phyloP scores from a whole-genome alignment of 305 asterid species.

The Fraxinus xanthoxyloides region DNA sequence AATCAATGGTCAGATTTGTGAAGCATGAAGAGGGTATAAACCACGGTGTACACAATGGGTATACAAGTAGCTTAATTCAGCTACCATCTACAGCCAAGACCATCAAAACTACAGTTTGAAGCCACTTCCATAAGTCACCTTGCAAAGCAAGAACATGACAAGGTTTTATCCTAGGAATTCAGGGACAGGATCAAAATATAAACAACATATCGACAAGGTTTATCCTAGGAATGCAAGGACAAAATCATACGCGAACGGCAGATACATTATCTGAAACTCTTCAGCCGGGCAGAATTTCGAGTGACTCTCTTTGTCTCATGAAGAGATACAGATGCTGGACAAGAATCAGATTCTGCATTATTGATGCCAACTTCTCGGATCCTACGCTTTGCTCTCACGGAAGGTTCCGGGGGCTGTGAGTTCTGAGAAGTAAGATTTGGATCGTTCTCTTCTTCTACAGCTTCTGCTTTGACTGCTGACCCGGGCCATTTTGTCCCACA shows the following conservation, averaged over 20 bases:
- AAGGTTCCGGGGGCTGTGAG: constrained; percentile 27
- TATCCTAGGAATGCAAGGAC: neutral
- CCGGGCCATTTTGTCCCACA: constrained; percentile 63
- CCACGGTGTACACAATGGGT: no score
- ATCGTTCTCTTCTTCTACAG: constrained; percentile 32
- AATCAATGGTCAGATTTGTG: no score
- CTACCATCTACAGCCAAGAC: neutral
- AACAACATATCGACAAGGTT: neutral
- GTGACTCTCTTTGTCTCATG: neutral
- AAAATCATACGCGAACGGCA: neutral
- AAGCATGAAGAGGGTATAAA: no score
- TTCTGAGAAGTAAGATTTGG: constrained; percentile 30
- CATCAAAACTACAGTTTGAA: neutral
- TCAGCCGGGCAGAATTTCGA: constrained; percentile 17
- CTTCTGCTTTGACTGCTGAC: constrained; percentile 43
- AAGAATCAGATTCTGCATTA: constrained; percentile 20
- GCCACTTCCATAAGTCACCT: neutral
- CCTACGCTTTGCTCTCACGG: constrained; percentile 42
- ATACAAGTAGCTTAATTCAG: no score
- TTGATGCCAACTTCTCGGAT: constrained; percentile 25
- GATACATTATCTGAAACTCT: neutral
- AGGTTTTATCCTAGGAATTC: neutral
- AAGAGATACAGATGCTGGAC: constrained; percentile 18
- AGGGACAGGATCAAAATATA: neutral
- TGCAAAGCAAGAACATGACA: neutral